Evolutionary conservation across 768 basidiomycete species (phyloP), one percentile per base, ranked within the genome.

Genomic region (Lyophyllum decastes): DNA sequence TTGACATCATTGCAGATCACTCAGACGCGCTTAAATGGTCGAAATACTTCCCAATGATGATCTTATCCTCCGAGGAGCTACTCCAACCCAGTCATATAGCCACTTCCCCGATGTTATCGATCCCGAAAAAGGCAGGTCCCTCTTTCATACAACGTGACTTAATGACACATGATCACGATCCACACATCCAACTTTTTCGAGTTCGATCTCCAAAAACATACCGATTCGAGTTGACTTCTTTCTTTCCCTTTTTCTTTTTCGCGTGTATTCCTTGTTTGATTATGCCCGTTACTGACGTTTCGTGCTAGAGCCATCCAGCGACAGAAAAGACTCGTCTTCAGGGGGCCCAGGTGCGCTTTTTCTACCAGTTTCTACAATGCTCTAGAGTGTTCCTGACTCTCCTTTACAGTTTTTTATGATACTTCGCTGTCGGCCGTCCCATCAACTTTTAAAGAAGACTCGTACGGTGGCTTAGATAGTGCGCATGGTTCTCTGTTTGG

Each of bases 331-430:
- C 45, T 17, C 38, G 9, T 53, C 66, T 38, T 40, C 47, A 33
- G 58, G 57, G 51, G 64, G 52, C 45, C 54, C 62, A 60, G 64
- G 70, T 71, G 58, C 41, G 66, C 38, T 58, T 55, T 61, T 69
- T 66, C 68, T 62, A 65, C 61, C 44, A 63, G 45, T 49, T 68
- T 70, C 64, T 55, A 68, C 53, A 25, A 38, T 26, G 14, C 61
- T 59, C 63, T 54, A 61, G 21, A 54, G 33, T 45, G 40, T 53
- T 61, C 57, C 51, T 60, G 33, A 58, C 38, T 21, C 47, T 55
- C 26, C 34, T 38, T 41, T 45, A 6, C 56, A 75, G 69, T 57
- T 48, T 61, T 70, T 65, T 64, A 71, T 71, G 71, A 70, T 54
- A 61, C 58, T 43, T 40, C 60, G 35, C 24, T 64, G 14, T 61